Conservation (phyloP, 2,329 filamentous ascomycete genomes). For the Alternaria arbusti region DNA sequence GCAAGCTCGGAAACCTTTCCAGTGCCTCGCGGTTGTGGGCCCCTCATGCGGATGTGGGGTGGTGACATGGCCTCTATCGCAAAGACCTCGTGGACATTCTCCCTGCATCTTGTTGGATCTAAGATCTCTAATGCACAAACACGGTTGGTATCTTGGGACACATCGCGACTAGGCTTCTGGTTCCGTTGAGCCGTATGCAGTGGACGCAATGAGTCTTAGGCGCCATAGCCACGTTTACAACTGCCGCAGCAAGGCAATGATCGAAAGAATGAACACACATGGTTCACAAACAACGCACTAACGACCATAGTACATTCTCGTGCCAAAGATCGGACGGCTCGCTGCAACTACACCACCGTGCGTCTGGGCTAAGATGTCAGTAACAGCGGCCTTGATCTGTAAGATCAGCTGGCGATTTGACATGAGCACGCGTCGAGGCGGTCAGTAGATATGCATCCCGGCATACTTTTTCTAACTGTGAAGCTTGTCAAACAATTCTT, state of each 20-base stretch:
- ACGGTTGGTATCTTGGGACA: constrained; percentile 4
- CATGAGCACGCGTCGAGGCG: not conserved
- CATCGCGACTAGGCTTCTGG: not conserved
- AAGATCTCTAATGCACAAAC: not conserved
- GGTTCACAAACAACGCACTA: not conserved
- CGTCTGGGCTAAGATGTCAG: not conserved
- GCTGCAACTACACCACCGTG: constrained; percentile 5
- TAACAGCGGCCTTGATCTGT: constrained; percentile 1
- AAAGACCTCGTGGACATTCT: not conserved
- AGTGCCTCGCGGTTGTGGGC: not conserved
- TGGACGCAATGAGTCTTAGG: not conserved
- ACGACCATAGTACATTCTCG: not conserved
- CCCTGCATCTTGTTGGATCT: constrained; percentile 11
- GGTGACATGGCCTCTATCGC: not conserved
- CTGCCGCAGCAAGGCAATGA: not conserved
- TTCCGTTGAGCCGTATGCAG: constrained; percentile 3
- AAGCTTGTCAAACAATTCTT: not conserved
- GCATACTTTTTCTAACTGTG: not conserved
- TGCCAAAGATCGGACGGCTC: not conserved
- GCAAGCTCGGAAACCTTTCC: constrained; percentile 2
- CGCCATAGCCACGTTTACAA: not conserved
- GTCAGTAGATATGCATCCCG: not conserved
- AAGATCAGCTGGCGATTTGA: constrained; percentile 1
- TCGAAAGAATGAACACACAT: not conserved
- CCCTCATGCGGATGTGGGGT: constrained; percentile 13